Percentiles rank a stretch among this genome's conserved stretches.
Evolutionary conservation across 1,284 basidiomycete genomes (phyloP).

Genomic region (Rhodotorula sp.): DNA sequence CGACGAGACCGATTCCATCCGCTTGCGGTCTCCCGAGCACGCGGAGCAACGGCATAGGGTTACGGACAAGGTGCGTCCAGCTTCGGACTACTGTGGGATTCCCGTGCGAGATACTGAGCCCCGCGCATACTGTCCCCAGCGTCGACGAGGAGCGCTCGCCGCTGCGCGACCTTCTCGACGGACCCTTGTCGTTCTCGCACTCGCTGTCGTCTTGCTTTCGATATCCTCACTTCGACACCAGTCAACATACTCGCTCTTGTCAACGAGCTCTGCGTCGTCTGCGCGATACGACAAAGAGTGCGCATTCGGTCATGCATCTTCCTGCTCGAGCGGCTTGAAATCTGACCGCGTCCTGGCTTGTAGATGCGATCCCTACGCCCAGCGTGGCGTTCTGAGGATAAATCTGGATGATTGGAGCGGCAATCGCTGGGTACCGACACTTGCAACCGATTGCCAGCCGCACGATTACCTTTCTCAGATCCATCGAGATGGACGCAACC

Average conservation of each 20-base stretch:
- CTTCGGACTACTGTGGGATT: too few species aligned
- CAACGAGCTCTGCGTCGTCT: too few species aligned
- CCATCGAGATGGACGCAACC: background rate
- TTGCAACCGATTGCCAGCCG: background rate
- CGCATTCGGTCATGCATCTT: background rate
- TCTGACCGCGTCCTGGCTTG: too few species aligned
- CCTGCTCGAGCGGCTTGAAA: background rate
- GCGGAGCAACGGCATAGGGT: too few species aligned
- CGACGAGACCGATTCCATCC: too few species aligned
- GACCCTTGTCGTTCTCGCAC: background rate
- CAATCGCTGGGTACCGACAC: background rate
- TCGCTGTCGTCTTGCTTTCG: background rate
- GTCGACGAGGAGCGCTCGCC: too few species aligned
- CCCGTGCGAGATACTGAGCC: too few species aligned
- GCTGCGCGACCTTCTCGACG: too few species aligned
- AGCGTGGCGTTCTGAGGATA: background rate
- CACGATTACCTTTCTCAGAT: background rate
- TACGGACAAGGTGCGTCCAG: too few species aligned
- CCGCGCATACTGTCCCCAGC: too few species aligned
- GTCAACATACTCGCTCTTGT: rapidly evolving
- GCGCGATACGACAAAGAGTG: too few species aligned
- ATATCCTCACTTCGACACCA: background rate
- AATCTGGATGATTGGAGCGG: background rate
- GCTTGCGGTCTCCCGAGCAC: too few species aligned
- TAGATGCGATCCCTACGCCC: background rate